Evolutionary conservation across 208 protist genomes (phyloP).

Genomic region (Acanthamoeba healyi): DNA sequence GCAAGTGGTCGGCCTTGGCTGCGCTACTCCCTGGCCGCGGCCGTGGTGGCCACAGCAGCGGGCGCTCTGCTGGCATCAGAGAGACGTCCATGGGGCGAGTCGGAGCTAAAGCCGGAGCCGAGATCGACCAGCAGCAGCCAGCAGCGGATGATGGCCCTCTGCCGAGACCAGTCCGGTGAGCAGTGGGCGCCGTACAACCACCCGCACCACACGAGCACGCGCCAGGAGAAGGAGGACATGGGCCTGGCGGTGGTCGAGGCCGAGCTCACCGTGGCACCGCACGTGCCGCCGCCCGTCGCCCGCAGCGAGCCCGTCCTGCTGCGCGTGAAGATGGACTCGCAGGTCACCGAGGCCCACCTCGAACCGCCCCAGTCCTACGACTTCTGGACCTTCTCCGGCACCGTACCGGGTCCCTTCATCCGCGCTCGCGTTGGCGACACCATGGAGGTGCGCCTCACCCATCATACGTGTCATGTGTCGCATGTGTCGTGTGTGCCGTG

Average conservation of each 20-base stretch:
- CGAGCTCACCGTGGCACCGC: background rate
- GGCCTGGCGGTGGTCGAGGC: background rate
- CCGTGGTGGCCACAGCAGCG: too few species aligned
- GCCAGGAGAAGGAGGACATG: background rate
- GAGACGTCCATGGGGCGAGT: too few species aligned
- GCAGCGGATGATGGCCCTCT: too few species aligned
- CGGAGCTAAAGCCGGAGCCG: too few species aligned
- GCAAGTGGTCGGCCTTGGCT: too few species aligned
- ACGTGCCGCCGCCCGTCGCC: background rate
- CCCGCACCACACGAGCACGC: background rate
- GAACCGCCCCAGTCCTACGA: background rate
- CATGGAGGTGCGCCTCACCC: conserved; percentile 25
- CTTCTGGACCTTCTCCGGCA: conserved; percentile 68
- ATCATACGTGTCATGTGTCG: too few species aligned
- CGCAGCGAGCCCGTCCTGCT: background rate
- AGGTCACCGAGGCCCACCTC: background rate
- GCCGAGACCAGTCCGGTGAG: too few species aligned
- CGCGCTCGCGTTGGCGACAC: conserved; percentile 64
- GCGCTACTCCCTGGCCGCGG: too few species aligned
- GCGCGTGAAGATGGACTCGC: background rate
- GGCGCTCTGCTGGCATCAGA: too few species aligned
- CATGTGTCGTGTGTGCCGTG: background rate
- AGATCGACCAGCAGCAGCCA: too few species aligned
- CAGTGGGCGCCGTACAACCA: background rate
- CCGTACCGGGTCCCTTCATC: conserved; percentile 71